phyloP scores from a whole-genome alignment of 495 filamentous ascomycete genomes.

The Penicillium desertorum region DNA sequence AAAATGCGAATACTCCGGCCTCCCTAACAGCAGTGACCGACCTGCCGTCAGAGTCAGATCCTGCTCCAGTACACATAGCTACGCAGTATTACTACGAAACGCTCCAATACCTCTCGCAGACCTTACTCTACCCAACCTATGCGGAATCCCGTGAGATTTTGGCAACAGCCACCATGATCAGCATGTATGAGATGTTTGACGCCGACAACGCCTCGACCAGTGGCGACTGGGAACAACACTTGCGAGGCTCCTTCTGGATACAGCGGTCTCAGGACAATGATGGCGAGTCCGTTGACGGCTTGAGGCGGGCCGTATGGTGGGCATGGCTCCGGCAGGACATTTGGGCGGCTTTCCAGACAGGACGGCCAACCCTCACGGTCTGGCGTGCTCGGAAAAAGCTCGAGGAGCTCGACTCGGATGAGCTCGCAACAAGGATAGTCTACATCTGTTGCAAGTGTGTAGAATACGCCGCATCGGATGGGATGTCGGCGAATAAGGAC shows the following conservation, averaged over 20 bases:
- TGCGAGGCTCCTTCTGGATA: conserved; percentile 27
- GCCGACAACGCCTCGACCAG: conserved; percentile 15
- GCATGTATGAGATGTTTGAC: conserved; percentile 29
- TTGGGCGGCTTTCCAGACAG: conserved; percentile 24
- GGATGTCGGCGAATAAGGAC: not conserved
- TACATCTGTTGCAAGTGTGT: conserved; percentile 21
- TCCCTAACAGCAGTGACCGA: conserved; percentile 1
- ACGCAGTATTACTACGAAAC: conserved; percentile 28
- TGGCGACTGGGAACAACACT: conserved; percentile 24
- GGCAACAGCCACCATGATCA: conserved; percentile 24
- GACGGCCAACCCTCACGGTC: conserved; percentile 20
- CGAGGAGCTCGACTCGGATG: conserved; percentile 7
- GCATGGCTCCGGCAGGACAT: conserved; percentile 27
- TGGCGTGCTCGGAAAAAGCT: conserved; percentile 18
- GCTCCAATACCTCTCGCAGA: conserved; percentile 23
- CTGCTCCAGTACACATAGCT: conserved; percentile 4
- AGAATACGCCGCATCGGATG: conserved; percentile 23
- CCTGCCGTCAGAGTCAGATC: not conserved
- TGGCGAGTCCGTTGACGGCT: conserved; percentile 21
- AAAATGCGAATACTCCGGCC: not conserved
- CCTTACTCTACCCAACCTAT: conserved; percentile 23
- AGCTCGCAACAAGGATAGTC: conserved; percentile 20
- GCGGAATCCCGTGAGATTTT: conserved; percentile 21
- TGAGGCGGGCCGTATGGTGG: conserved; percentile 26
- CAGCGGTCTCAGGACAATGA: conserved; percentile 28